Conservation (phyloP, 805 yeast genomes). For the Saccharomycopsis sp. region DNA sequence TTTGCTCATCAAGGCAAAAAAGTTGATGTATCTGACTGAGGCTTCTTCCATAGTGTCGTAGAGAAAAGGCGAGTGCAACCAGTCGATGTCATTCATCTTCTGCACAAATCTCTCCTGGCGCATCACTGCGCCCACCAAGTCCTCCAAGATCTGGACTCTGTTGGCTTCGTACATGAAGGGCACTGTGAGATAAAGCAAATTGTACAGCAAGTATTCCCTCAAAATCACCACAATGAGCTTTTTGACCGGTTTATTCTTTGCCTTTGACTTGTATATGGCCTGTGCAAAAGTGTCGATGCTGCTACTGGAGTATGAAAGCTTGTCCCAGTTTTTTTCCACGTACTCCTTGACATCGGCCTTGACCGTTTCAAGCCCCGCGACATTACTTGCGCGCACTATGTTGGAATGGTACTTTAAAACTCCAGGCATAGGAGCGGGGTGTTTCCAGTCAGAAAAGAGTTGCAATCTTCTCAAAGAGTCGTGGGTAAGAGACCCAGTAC, state of each 20-base stretch:
- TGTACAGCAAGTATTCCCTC: neutral
- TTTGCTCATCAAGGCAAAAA: neutral
- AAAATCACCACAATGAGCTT: neutral
- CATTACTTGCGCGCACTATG: too few relatives aligned
- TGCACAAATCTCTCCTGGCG: neutral
- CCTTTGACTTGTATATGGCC: neutral
- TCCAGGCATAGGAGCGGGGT: neutral
- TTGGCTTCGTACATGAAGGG: constrained; percentile 26
- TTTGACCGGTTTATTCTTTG: neutral
- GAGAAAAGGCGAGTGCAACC: neutral
- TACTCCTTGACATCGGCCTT: neutral
- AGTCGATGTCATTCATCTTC: neutral
- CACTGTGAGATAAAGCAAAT: neutral
- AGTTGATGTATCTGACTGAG: neutral
- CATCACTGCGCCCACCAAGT: constrained; percentile 39
- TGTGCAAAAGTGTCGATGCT: neutral
- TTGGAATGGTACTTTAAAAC: too few relatives aligned
- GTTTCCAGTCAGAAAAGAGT: neutral
- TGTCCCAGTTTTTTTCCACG: neutral
- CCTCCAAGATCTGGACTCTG: constrained; percentile 42
- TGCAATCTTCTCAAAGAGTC: neutral
- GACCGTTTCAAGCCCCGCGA: too few relatives aligned
- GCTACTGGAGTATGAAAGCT: neutral
- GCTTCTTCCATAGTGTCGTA: neutral
- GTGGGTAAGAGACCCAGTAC: neutral